These are phyloP conservation scores for Harrya chromipes DNA, from an alignment of 768 basidiomycete genomes.

Conservation along the genomic window DNA sequence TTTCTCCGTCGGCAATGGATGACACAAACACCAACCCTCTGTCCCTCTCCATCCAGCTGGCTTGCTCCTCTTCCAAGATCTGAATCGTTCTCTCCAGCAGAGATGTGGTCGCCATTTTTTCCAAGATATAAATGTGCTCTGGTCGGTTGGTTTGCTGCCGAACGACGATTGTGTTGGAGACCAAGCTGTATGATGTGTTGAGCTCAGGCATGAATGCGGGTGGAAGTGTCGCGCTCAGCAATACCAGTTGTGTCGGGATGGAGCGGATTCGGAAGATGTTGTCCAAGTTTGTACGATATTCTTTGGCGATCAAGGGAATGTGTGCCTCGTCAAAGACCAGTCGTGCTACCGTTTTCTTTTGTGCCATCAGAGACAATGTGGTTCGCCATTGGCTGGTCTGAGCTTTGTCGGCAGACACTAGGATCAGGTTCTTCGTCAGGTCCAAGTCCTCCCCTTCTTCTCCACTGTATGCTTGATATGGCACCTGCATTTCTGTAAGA, in stretches of 20 bases:
- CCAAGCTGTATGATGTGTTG: background rate
- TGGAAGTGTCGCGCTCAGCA: conserved; percentile 21
- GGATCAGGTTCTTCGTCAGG: background rate
- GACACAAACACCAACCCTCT: conserved; percentile 12
- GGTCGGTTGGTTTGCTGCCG: background rate
- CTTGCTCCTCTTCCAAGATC: background rate
- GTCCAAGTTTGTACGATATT: conserved; percentile 9
- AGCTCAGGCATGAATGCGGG: background rate
- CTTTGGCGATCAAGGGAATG: conserved; percentile 2
- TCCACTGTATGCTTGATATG: background rate
- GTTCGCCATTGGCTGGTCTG: conserved; percentile 3
- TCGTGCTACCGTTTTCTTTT: background rate
- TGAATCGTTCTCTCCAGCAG: background rate
- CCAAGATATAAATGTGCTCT: conserved; percentile 8
- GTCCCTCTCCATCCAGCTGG: background rate
- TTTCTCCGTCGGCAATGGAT: background rate
- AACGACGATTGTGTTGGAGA: background rate
- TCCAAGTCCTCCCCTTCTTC: background rate
- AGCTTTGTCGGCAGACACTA: conserved; percentile 7
- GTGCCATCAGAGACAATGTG: background rate
- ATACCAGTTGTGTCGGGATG: conserved; percentile 12
- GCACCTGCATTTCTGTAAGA: background rate
- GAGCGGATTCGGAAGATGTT: background rate
- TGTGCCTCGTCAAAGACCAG: too few relatives aligned
- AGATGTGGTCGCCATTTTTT: background rate